These are phyloP conservation scores for Torrubiella hemipterigena DNA, from an alignment of 2,329 filamentous ascomycete species.

Conservation along the genomic window DNA sequence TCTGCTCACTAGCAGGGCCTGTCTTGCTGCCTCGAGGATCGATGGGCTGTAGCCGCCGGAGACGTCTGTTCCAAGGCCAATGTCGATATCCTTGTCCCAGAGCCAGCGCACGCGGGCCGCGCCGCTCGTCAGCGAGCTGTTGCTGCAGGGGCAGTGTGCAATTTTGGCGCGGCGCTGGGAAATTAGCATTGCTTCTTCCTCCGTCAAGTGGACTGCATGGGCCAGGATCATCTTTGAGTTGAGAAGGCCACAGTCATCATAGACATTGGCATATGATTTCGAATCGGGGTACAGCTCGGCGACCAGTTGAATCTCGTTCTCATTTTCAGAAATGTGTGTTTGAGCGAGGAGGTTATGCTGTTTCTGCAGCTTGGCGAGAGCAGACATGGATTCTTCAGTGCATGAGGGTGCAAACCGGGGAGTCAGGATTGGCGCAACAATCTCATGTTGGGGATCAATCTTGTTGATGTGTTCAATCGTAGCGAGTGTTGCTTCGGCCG, in stretches of 20 bases:
- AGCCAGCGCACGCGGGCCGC: slow-evolving; percentile 63
- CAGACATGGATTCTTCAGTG: slow-evolving; percentile 44
- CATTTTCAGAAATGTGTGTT: slow-evolving; percentile 85
- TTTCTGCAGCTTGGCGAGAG: slow-evolving; percentile 51
- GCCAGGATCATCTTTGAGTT: slow-evolving; percentile 67
- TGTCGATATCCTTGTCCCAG: slow-evolving; percentile 60
- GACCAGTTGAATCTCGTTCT: slow-evolving; percentile 61
- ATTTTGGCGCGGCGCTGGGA: slow-evolving; percentile 51
- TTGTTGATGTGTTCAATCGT: slow-evolving; percentile 53
- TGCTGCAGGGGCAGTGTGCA: slow-evolving; percentile 78
- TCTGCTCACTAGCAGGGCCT: slow-evolving; percentile 68
- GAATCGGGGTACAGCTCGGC: slow-evolving; percentile 52
- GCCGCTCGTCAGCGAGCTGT: slow-evolving; percentile 71
- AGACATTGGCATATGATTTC: slow-evolving; percentile 61
- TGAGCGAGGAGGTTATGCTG: slow-evolving; percentile 60
- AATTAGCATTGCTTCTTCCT: slow-evolving; percentile 55
- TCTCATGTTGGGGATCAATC: slow-evolving; percentile 51
- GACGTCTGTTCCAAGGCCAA: slow-evolving; percentile 86
- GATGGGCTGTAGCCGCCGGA: slow-evolving; percentile 76
- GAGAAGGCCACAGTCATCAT: slow-evolving; percentile 61
- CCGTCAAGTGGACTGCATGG: slow-evolving; percentile 67
- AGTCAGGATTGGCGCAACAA: slow-evolving; percentile 73
- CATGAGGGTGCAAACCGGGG: slow-evolving; percentile 56
- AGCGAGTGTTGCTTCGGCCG: slow-evolving; percentile 41
- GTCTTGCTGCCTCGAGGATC: slow-evolving; percentile 71